Conservation (phyloP, 148 eudicot species). For the Cornus controversa region DNA sequence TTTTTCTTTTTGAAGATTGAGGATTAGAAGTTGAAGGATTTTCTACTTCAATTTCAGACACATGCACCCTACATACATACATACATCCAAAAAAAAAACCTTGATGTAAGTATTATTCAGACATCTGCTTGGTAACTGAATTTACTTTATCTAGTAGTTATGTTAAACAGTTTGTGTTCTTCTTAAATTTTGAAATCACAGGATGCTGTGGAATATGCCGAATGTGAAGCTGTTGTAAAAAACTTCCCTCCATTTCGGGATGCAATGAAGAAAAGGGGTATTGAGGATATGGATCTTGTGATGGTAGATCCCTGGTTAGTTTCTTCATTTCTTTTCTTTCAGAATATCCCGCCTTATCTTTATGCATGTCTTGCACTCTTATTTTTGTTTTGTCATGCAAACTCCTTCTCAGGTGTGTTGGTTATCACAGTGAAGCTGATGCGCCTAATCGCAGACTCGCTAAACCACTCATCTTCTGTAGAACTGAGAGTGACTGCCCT, state of each 20-base stretch:
- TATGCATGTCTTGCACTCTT: neutral
- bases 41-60: too few species aligned
- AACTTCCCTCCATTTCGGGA: slow-evolving; percentile 82
- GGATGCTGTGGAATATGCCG: slow-evolving; percentile 98
- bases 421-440: slow-evolving; percentile 86
- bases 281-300: slow-evolving; percentile 96
- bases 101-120: too few species aligned
- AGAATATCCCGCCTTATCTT: neutral
- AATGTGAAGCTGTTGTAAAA: slow-evolving; percentile 96
- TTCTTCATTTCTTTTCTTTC: neutral
- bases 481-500: slow-evolving; percentile 99
- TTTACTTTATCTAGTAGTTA: too few species aligned
- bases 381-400: neutral
- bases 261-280: slow-evolving; percentile 96
- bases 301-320: slow-evolving; percentile 97
- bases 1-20: too few species aligned
- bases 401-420: slow-evolving; percentile 70
- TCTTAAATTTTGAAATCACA: slow-evolving; percentile 23
- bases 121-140: too few species aligned
- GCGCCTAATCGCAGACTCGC: slow-evolving; percentile 92
- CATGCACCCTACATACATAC: too few species aligned
- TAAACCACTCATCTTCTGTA: slow-evolving; percentile 88
- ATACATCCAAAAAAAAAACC: too few species aligned
- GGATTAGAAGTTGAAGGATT: too few species aligned
- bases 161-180: neutral